Evolutionary conservation across 257 asterid species (phyloP).

Genomic region (Nemophila menziesii): DNA sequence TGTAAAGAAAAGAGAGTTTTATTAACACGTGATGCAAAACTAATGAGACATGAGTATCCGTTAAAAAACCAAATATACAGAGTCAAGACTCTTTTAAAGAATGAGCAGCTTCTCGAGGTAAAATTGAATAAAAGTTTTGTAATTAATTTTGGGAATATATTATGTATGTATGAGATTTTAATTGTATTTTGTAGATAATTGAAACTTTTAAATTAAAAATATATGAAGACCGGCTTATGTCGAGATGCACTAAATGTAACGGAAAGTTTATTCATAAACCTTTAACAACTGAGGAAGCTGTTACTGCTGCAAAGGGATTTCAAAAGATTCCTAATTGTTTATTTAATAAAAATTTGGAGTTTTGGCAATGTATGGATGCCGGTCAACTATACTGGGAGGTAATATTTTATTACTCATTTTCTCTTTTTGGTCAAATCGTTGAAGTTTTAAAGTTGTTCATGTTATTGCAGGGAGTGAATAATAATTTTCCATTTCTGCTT

Average conservation of each 20-base stretch:
- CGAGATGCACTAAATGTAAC: slow-evolving; percentile 88
- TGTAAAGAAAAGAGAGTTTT: slow-evolving; percentile 71
- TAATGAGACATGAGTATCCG: slow-evolving; percentile 66
- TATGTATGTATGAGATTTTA: slow-evolving; percentile 5
- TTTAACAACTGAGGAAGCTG: slow-evolving; percentile 80
- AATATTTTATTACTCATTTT: too few relatives aligned
- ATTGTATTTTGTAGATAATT: slow-evolving; percentile 43
- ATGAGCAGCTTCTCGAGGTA: slow-evolving; percentile 85
- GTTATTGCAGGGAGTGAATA: too few relatives aligned
- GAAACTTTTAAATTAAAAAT: slow-evolving; percentile 62
- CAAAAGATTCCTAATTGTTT: slow-evolving; percentile 90
- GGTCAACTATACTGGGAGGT: slow-evolving; percentile 97
- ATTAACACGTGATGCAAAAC: slow-evolving; percentile 81
- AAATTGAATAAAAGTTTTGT: slow-evolving; percentile 3
- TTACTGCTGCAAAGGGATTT: slow-evolving; percentile 86
- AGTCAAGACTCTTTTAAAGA: slow-evolving; percentile 61
- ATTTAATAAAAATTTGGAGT: slow-evolving; percentile 66
- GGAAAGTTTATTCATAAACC: slow-evolving; percentile 90
- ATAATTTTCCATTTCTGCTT: too few relatives aligned
- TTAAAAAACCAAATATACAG: slow-evolving; percentile 66
- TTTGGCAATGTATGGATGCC: slow-evolving; percentile 94
- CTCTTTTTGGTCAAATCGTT: too few relatives aligned
- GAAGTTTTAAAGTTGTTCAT: too few relatives aligned
- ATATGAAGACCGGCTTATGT: slow-evolving; percentile 71
- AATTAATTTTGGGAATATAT: not conserved